A percentile compares a stretch with the other conserved stretches of the same genome.
phyloP scores from a whole-genome alignment of 495 filamentous ascomycete genomes.

The Venustampulla echinocandica region DNA sequence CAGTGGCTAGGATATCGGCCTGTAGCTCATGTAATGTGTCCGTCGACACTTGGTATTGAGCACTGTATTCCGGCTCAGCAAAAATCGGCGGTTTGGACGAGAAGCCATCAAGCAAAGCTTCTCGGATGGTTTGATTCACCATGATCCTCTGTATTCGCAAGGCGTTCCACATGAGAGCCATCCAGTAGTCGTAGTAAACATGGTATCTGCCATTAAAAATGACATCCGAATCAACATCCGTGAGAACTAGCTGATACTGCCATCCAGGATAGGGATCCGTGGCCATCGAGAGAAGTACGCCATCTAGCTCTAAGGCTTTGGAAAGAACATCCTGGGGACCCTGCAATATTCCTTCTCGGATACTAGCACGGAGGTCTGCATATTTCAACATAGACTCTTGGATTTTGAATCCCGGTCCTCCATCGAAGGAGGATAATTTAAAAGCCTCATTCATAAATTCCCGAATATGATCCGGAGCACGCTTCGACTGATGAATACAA shows the following conservation, averaged over 20 bases:
- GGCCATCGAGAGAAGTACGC: slow-evolving; percentile 37
- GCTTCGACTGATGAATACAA: slow-evolving; percentile 28
- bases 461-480: slow-evolving; percentile 29
- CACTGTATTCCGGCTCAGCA: slow-evolving; percentile 5
- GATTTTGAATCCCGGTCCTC: slow-evolving; percentile 24
- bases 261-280: slow-evolving; percentile 32
- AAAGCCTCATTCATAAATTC: slow-evolving; percentile 29
- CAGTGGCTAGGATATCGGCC: slow-evolving; percentile 35
- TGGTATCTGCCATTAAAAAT: slow-evolving; percentile 53
- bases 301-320: slow-evolving; percentile 40
- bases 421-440: slow-evolving; percentile 12
- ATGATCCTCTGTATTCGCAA: slow-evolving; percentile 53
- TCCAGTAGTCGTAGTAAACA: slow-evolving; percentile 49
- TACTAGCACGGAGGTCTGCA: slow-evolving; percentile 36
- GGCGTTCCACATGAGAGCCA: slow-evolving; percentile 54
- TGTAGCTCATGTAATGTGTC: slow-evolving; percentile 27
- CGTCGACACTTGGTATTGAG: slow-evolving; percentile 18
- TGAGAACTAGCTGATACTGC: slow-evolving; percentile 29
- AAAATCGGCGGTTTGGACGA: slow-evolving; percentile 13
- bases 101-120: slow-evolving; percentile 25
- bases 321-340: slow-evolving; percentile 38
- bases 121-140: slow-evolving; percentile 42
- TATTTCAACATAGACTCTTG: slow-evolving; percentile 32
- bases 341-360: slow-evolving; percentile 29
- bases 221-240: slow-evolving; percentile 23